phyloP scores from a whole-genome alignment of 805 yeast species.

The Pichia thaimueangensis region DNA sequence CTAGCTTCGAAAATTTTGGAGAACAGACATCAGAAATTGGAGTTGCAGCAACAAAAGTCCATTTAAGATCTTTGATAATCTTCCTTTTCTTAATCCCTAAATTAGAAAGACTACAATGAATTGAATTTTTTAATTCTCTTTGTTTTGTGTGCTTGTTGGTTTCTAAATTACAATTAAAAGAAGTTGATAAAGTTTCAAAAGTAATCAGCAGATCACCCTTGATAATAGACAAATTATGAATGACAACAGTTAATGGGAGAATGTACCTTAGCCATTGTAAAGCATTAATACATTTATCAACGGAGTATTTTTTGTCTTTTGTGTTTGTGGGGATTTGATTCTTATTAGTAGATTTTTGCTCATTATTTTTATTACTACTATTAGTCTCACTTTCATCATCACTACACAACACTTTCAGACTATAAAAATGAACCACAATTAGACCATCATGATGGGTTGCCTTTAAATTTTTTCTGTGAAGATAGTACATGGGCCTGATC shows the following conservation, averaged over 20 bases:
- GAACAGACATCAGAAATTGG: not conserved
- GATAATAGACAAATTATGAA: conserved; percentile 8
- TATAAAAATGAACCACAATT: conserved; percentile 13
- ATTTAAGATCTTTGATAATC: conserved; percentile 8
- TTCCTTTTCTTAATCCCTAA: not conserved
- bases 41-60: conserved; percentile 10
- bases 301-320: not conserved
- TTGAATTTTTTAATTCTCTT: conserved; percentile 3
- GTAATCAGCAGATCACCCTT: conserved; percentile 5
- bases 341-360: too few relatives aligned
- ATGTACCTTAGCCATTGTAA: conserved; percentile 10
- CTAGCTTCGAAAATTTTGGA: conserved; percentile 4
- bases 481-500: conserved; percentile 16
- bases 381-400: not conserved
- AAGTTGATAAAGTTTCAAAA: conserved; percentile 14
- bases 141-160: not conserved
- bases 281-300: not conserved
- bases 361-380: too few relatives aligned
- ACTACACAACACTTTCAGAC: not conserved
- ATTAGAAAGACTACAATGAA: conserved; percentile 13
- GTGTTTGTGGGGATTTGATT: too few relatives aligned
- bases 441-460: conserved; percentile 17
- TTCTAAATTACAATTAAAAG: conserved; percentile 7
- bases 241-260: conserved; percentile 13
- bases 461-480: conserved; percentile 11